Conservation (phyloP, 768 basidiomycete genomes). For the Pisolithus microcarpus region DNA sequence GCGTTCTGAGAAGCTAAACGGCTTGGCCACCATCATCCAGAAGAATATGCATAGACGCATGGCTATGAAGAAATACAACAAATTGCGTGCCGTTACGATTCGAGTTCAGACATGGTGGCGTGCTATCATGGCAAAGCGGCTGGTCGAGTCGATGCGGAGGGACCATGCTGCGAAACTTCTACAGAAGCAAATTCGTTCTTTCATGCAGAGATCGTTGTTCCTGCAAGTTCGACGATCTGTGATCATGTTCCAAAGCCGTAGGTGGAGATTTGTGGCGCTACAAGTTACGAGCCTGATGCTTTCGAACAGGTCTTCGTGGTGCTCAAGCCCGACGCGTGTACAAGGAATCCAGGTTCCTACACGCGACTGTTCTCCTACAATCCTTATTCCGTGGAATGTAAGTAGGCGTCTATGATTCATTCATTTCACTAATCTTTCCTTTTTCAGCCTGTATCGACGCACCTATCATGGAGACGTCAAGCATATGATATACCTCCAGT, state of each 20-base stretch:
- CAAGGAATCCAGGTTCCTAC: conserved; percentile 44
- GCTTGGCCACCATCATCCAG: conserved; percentile 91
- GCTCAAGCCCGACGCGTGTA: conserved; percentile 57
- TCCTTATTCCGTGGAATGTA: conserved; percentile 85
- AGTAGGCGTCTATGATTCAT: conserved; percentile 24
- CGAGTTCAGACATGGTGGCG: conserved; percentile 94
- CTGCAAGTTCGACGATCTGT: conserved; percentile 54
- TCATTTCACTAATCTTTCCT: not conserved
- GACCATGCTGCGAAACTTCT: conserved; percentile 70
- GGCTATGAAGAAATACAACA: conserved; percentile 73
- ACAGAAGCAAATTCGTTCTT: conserved; percentile 67
- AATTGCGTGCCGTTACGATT: conserved; percentile 66
- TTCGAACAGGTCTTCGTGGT: conserved; percentile 61
- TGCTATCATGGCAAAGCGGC: conserved; percentile 66
- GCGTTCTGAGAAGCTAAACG: conserved; percentile 80
- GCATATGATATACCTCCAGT: conserved; percentile 80
- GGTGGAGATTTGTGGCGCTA: conserved; percentile 28
- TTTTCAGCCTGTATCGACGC: conserved; percentile 46
- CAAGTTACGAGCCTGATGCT: conserved; percentile 5
- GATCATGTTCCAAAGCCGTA: conserved; percentile 77
- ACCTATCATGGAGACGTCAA: conserved; percentile 52
- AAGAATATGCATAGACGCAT: conserved; percentile 91
- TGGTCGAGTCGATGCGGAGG: conserved; percentile 64
- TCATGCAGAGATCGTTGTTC: conserved; percentile 67
- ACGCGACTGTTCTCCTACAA: conserved; percentile 72